phyloP scores from a whole-genome alignment of 306 rosid genomes.

The Canavalia ensiformis region DNA sequence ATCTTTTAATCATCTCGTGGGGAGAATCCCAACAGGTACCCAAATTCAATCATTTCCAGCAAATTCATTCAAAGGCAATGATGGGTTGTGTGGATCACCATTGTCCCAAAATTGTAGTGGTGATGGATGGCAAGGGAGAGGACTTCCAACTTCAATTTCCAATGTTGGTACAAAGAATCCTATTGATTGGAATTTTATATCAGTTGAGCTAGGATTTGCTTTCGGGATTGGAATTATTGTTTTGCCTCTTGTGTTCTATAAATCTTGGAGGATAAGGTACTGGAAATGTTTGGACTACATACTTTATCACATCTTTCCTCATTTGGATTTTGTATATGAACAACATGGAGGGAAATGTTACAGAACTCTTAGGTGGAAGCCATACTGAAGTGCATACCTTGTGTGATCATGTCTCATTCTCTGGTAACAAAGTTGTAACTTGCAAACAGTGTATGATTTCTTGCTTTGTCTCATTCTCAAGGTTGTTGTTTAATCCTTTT shows the following conservation, averaged over 20 bases:
- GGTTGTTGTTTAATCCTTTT: too few species aligned
- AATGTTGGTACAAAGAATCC: background rate
- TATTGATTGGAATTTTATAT: background rate
- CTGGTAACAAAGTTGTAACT: too few species aligned
- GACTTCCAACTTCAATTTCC: background rate
- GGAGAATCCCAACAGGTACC: slow-evolving; percentile 48
- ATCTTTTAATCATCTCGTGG: slow-evolving; percentile 47
- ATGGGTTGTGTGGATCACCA: slow-evolving; percentile 51
- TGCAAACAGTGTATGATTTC: too few species aligned
- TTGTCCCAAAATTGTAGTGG: background rate
- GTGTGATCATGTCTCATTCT: too few species aligned
- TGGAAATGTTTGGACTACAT: slow-evolving; percentile 17
- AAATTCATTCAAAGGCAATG: slow-evolving; percentile 41
- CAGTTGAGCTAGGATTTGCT: background rate
- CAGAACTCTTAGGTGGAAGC: background rate
- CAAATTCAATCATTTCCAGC: slow-evolving; percentile 48
- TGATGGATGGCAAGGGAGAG: background rate
- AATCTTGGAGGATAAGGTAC: background rate
- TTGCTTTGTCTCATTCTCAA: too few species aligned
- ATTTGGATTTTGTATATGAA: background rate
- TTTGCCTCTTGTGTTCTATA: background rate
- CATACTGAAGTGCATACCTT: background rate
- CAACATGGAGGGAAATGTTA: background rate
- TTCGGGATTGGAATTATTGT: slow-evolving; percentile 4
- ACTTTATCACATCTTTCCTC: slow-evolving; percentile 18